phyloP scores from a whole-genome alignment of 164 flowering plant genomes.

The Houttuynia cordata region DNA sequence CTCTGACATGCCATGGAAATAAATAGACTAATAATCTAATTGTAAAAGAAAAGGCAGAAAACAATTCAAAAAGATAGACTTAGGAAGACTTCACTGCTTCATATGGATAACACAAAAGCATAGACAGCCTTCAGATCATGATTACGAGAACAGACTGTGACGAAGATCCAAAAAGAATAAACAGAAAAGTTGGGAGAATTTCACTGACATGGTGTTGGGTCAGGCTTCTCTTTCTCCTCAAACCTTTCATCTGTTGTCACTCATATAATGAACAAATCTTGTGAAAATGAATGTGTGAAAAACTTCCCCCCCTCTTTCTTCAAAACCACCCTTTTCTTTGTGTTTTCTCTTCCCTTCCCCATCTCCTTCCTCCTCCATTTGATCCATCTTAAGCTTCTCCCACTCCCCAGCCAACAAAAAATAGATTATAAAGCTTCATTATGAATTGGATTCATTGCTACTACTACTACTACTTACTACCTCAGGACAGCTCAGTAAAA shows the following conservation, averaged over 20 bases:
- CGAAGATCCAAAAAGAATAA: slow-evolving; percentile 1
- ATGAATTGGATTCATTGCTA: not conserved
- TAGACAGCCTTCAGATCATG: not conserved
- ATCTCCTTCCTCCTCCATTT: slow-evolving; percentile 1
- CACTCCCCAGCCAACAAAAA: slow-evolving; percentile 9
- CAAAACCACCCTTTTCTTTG: slow-evolving; percentile 3
- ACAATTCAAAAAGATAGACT: not conserved
- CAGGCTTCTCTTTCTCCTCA: slow-evolving; percentile 5
- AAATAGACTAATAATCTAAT: not conserved
- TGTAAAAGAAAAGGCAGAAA: not conserved
- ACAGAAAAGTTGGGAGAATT: slow-evolving; percentile 10
- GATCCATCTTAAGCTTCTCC: not conserved
- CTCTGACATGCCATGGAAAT: not conserved
- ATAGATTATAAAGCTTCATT: slow-evolving; percentile 5
- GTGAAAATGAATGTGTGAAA: slow-evolving; percentile 8
- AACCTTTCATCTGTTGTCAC: slow-evolving; percentile 1
- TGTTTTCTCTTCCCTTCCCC: not conserved
- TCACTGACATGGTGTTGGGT: slow-evolving; percentile 8
- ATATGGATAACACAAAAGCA: not conserved
- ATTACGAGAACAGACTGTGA: slow-evolving; percentile 1
- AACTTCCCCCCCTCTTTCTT: not conserved
- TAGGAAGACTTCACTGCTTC: not conserved
- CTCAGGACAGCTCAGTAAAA: slow-evolving; percentile 10
- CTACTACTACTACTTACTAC: not conserved
- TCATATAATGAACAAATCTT: slow-evolving; percentile 6